phyloP scores from a whole-genome alignment of 2,329 filamentous ascomycete species.

The Exophiala sp. region DNA sequence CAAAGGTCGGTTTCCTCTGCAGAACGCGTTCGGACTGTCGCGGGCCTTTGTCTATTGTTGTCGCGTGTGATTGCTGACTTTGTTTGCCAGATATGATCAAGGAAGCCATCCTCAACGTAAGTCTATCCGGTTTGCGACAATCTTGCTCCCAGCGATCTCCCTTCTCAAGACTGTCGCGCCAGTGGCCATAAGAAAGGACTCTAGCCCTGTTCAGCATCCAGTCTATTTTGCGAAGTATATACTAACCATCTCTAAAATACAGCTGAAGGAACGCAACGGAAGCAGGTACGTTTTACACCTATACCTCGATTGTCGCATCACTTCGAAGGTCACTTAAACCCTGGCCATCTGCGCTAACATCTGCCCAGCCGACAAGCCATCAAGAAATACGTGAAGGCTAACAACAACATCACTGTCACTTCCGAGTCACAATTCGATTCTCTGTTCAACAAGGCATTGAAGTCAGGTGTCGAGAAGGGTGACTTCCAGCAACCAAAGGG shows the following conservation, averaged over 20 bases:
- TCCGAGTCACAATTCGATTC: conserved; percentile 57
- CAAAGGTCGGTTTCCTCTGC: conserved; percentile 53
- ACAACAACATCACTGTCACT: conserved; percentile 61
- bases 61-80: conserved; percentile 54
- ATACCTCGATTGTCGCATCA: conserved; percentile 11
- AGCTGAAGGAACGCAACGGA: conserved; percentile 67
- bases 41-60: conserved; percentile 35
- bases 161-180: no score
- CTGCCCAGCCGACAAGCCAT: conserved; percentile 59
- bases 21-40: conserved; percentile 43
- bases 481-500: conserved; percentile 88
- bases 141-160: conserved; percentile 33
- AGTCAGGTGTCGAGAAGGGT: conserved; percentile 76
- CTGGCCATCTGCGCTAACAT: conserved; percentile 20
- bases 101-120: conserved; percentile 64
- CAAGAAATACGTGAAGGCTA: conserved; percentile 68
- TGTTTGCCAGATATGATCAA: conserved; percentile 61
- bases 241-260: conserved; percentile 46
- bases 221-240: no score
- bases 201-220: no score
- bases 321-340: not conserved
- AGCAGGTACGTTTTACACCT: conserved; percentile 52
- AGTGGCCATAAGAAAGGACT: no score
- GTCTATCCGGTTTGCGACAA: conserved; percentile 50
- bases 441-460: conserved; percentile 81